Percentiles rank a stretch among this genome's conserved stretches.
These are phyloP conservation scores for Abrus pulchellus DNA, from an alignment of 306 rosid genomes.

Conservation along the genomic window DNA sequence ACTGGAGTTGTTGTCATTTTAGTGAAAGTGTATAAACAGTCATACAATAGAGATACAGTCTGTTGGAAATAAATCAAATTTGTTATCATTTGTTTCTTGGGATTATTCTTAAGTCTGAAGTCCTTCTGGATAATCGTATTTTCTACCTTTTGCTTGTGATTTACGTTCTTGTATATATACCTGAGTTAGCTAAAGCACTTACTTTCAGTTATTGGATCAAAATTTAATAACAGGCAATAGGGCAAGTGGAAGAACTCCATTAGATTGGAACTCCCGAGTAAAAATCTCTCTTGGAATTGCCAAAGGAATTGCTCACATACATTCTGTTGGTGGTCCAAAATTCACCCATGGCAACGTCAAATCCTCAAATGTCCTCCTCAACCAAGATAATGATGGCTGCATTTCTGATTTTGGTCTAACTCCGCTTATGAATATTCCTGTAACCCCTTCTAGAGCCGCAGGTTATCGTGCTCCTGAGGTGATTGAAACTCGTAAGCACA, in stretches of 20 bases:
- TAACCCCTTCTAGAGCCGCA: conserved; percentile 75
- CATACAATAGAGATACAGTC: not conserved
- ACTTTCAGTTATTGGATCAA: conserved; percentile 9
- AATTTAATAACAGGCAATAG: conserved; percentile 70
- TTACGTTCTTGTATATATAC: not conserved
- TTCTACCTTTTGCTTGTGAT: not conserved
- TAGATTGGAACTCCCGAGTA: conserved; percentile 84
- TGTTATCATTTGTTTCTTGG: not conserved
- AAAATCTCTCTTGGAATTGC: conserved; percentile 79
- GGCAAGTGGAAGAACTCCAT: conserved; percentile 69
- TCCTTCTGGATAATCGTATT: conserved; percentile 30
- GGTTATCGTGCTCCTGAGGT: conserved; percentile 97
- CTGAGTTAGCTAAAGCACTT: conserved; percentile 1
- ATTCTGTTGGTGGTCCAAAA: conserved; percentile 84
- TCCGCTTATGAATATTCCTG: conserved; percentile 84
- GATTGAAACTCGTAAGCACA: conserved; percentile 84
- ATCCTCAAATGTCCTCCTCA: conserved; percentile 89
- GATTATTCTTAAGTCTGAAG: not conserved
- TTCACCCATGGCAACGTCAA: conserved; percentile 88
- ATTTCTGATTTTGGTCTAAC: conserved; percentile 89
- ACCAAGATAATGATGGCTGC: conserved; percentile 75
- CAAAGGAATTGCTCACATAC: conserved; percentile 84
- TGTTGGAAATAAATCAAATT: conserved; percentile 5
- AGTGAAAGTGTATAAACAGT: not conserved
- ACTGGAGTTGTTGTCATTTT: not conserved